Base-by-base conservation (phyloP, 192 early-diverging fungal genomes). In the Coemansia sp. region DNA sequence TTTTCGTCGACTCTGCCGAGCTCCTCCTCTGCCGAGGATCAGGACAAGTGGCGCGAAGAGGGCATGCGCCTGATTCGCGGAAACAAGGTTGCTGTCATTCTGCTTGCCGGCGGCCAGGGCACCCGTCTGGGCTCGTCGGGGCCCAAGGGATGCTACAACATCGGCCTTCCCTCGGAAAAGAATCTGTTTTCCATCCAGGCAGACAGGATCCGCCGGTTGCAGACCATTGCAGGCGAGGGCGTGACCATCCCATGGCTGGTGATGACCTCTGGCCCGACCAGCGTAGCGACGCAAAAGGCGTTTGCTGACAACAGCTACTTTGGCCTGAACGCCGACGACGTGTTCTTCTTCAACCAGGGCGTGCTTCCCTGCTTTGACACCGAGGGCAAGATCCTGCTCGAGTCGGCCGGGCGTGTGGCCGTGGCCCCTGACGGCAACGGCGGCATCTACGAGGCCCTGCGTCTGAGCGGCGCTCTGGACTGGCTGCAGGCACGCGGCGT, bases 261-360 rank as follows among this genome's bases (percentile, higher is more conserved):
- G 69, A 99, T 99, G 97, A 96, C 94, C 51, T 95, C 93, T 45
- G 96, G 92, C 7, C 97, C 97, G 17, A 99, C 97, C 20, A 85
- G 89, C 56, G 76, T 59, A 1, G 88, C 93, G 17, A 96, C 96
- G 14, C 86, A 87, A 48, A 60, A 71, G 12, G 92, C 87, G 76
- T 99, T 99, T 82, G 83, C 86, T 56, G 72, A 91, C 48, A 58
- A 93, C 74, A 77, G 87, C 56, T 98, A 86, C 84, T 99, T 97
- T 89, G 97, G 97, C 25, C 79, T 99, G 38, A 76, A 88, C 42
- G 63, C 73, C 31, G 84, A 89, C 49, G 95, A 99, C 72, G 90
- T 99, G 45, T 84, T 91, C 66, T 96, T 98, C 75, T 99, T 98
- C 85, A 88, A 97, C 76, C 97, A 99, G 87, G 92, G 91, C 74